Evolutionary conservation across 108 stramenopile species (phyloP), one percentile per base, ranked within the genome.

Genomic region (Fistulifera solaris): DNA sequence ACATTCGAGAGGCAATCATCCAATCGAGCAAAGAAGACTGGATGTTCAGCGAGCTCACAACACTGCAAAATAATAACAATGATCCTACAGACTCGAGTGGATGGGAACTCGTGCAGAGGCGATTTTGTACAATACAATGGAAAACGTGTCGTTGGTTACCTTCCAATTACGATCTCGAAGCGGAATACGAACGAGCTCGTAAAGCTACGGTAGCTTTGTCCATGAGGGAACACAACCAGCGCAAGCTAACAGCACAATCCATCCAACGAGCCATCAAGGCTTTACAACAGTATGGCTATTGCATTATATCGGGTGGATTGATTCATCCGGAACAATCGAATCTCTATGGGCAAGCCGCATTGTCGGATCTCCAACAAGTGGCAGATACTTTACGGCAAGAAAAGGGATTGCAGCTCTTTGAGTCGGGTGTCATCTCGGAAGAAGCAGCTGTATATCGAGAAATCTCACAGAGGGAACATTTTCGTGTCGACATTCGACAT

Each of bases 391-490:
- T 90, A 16, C 51, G 62, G 21, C 28, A 68, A 15, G 62, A 67
- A 38, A 69, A 72, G 19, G 14, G 41, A 1, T 80, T 90, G 5
- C 73, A 90, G 58, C 47, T 90, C 7, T 65, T 72, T 46, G 58
- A 54, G 12, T 52, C 17, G 0, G 40, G 40, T 14, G 14, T 13
- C 14, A 13, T 14, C 11, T 61, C 65, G 7, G 41, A 40, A 3
- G 70, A 64, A 16, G 19, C 48, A 35, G 57, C 43, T 31, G 82
- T 85, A 41, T 92, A 87, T 41, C 67, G 66, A 52, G 90, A 92
- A 68, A 58, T 85, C 60, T 77, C 86, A n/a, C 87, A 87, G 90
- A 52, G 89, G 41, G 89, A 87, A 73, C 85, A 90, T 54, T 54
- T 90, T 15, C 80, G 89, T 6, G 52, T 90, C 24, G 89, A 90